Evolutionary conservation across 306 rosid species (phyloP).

Genomic region (Pueraria montana): DNA sequence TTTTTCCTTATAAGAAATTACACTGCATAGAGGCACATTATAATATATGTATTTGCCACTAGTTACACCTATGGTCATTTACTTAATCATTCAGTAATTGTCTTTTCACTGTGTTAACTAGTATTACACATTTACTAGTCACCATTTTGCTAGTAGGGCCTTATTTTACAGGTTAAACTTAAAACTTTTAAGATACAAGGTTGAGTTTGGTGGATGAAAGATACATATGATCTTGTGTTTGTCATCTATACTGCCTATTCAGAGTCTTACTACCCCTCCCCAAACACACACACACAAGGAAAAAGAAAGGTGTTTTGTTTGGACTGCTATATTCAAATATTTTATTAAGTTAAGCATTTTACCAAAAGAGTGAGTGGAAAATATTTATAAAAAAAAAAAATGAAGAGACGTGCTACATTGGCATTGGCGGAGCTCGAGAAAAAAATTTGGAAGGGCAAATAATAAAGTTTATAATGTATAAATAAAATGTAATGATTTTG

Average conservation of each 20-base stretch:
- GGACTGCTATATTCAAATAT: not conserved
- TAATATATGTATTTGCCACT: not conserved
- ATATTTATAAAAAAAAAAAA: slow-evolving; percentile 8
- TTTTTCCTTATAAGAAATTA: not conserved
- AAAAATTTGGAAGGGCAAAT: not conserved
- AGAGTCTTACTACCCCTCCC: not conserved
- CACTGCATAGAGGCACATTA: not conserved
- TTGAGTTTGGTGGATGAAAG: slow-evolving; percentile 12
- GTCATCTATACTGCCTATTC: not conserved
- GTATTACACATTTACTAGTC: not conserved
- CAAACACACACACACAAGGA: not conserved
- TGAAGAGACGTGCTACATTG: not conserved
- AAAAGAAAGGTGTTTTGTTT: slow-evolving; percentile 28
- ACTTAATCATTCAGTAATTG: not conserved
- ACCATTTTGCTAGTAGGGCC: slow-evolving; percentile 22
- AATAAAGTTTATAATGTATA: not conserved
- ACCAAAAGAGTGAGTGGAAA: not conserved
- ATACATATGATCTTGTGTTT: slow-evolving; percentile 7
- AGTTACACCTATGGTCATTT: not conserved
- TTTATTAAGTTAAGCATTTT: not conserved
- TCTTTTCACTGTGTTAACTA: slow-evolving; percentile 1
- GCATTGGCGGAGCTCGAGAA: not conserved
- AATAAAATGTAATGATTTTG: not conserved
- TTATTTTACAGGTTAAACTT: not conserved
- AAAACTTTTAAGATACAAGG: slow-evolving; percentile 1